A percentile compares a stretch with the other conserved stretches of the same genome.
These are phyloP conservation scores for Phanerodontia chrysosporium DNA, from an alignment of 768 basidiomycete species.

Conservation along the genomic window DNA sequence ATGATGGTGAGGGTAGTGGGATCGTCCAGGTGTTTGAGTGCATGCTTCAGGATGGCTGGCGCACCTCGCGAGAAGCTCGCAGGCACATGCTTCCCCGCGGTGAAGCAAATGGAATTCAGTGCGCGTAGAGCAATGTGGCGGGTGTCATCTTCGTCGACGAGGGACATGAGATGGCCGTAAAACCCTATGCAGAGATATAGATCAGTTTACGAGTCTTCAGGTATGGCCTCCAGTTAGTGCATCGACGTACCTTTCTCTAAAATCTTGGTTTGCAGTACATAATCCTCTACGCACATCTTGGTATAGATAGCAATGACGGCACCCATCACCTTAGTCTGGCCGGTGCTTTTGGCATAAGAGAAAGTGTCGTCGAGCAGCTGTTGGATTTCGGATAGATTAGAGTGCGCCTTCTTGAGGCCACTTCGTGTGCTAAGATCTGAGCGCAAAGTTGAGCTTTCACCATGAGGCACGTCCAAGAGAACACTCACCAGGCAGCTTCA, in stretches of 20 bases:
- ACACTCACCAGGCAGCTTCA: constrained; percentile 1
- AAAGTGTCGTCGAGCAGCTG: constrained; percentile 46
- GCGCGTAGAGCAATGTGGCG: constrained; percentile 1
- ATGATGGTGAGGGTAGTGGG: background rate
- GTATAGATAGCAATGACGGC: constrained; percentile 58
- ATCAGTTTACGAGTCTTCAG: background rate
- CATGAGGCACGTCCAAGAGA: background rate
- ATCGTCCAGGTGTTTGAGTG: constrained; percentile 3
- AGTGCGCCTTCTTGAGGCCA: constrained; percentile 48
- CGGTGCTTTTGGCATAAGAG: constrained; percentile 25
- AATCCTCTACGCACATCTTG: constrained; percentile 48
- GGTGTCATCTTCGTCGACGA: background rate
- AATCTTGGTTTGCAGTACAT: constrained; percentile 7
- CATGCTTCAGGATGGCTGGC: background rate
- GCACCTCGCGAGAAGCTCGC: background rate
- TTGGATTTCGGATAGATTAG: constrained; percentile 49
- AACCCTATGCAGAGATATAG: background rate
- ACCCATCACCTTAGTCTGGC: constrained; percentile 46
- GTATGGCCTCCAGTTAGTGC: background rate
- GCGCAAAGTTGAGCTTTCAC: background rate
- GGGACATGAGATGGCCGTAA: background rate
- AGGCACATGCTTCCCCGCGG: background rate
- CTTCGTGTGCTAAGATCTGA: background rate
- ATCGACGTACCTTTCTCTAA: background rate
- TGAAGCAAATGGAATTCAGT: background rate